Evolutionary conservation across 2,329 filamentous ascomycete genomes (phyloP).

Genomic region (Zymoseptoria crescenta): DNA sequence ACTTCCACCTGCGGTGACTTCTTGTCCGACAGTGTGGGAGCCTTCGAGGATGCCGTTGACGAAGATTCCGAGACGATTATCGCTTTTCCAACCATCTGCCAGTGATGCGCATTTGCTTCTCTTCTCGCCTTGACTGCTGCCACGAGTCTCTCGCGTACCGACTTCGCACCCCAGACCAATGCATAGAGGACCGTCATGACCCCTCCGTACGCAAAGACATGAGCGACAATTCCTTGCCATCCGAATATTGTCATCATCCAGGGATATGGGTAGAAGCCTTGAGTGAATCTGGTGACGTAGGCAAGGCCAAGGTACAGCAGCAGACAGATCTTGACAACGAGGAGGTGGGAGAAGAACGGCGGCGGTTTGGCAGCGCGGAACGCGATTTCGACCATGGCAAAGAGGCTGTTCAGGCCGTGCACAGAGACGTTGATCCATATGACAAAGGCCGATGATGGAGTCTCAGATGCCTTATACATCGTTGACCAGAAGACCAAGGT

Average conservation of each 20-base stretch:
- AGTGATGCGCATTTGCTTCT: neutral
- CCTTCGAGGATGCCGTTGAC: neutral
- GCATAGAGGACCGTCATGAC: constrained; percentile 7
- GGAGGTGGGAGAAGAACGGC: constrained; percentile 5
- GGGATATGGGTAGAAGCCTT: constrained; percentile 8
- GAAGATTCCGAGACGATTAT: neutral
- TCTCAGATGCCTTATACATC: constrained; percentile 8
- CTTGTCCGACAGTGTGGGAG: neutral
- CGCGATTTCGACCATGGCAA: constrained; percentile 8
- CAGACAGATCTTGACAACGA: constrained; percentile 4
- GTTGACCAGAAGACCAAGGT: constrained; percentile 10
- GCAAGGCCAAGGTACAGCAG: constrained; percentile 8
- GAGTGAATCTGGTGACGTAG: constrained; percentile 6
- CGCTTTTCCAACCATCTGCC: neutral
- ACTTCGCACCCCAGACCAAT: constrained; percentile 6
- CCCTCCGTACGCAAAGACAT: constrained; percentile 8
- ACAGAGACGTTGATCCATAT: constrained; percentile 13
- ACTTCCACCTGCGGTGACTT: neutral
- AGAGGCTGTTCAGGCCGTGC: constrained; percentile 10
- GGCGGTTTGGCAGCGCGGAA: constrained; percentile 6
- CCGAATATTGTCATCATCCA: constrained; percentile 11
- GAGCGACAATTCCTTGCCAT: constrained; percentile 6
- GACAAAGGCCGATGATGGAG: constrained; percentile 1
- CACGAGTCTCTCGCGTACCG: constrained; percentile 1
- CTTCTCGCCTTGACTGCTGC: neutral